Percentiles rank a stretch among this genome's conserved stretches.
Evolutionary conservation across 2,329 filamentous ascomycete species (phyloP).

Genomic region (Helotiales sp.): DNA sequence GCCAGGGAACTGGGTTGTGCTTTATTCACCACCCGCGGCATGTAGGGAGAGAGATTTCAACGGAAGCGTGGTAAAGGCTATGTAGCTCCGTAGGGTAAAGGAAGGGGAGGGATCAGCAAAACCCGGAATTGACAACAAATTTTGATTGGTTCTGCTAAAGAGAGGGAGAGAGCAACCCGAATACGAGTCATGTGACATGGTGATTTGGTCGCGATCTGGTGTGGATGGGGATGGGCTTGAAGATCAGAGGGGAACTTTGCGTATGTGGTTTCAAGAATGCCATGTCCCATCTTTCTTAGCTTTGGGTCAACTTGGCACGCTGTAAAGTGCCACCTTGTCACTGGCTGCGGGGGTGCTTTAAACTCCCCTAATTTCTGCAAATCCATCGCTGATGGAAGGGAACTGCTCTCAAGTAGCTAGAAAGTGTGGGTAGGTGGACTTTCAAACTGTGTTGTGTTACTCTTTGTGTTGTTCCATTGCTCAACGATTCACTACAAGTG

Average conservation of each 20-base stretch:
- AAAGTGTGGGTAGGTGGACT: not conserved
- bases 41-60: not conserved
- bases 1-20: not conserved
- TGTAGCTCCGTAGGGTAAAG: too few relatives aligned
- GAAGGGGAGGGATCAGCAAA: too few relatives aligned
- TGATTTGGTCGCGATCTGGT: conserved; percentile 16
- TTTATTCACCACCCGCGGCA: not conserved
- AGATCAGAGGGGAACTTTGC: not conserved
- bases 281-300: not conserved
- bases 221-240: not conserved
- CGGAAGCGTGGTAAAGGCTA: too few relatives aligned
- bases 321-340: not conserved
- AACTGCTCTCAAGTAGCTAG: not conserved
- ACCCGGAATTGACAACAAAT: too few relatives aligned
- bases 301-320: not conserved
- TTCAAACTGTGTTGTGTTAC: too few relatives aligned
- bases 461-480: too few relatives aligned
- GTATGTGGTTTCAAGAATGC: conserved; percentile 2
- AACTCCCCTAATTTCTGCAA: not conserved
- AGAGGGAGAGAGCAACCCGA: conserved; percentile 1
- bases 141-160: not conserved
- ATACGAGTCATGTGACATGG: conserved; percentile 14
- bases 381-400: not conserved
- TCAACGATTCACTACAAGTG: too few relatives aligned
- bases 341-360: conserved; percentile 1